phyloP scores from a whole-genome alignment of 768 basidiomycete species.

The Suillus decipiens region DNA sequence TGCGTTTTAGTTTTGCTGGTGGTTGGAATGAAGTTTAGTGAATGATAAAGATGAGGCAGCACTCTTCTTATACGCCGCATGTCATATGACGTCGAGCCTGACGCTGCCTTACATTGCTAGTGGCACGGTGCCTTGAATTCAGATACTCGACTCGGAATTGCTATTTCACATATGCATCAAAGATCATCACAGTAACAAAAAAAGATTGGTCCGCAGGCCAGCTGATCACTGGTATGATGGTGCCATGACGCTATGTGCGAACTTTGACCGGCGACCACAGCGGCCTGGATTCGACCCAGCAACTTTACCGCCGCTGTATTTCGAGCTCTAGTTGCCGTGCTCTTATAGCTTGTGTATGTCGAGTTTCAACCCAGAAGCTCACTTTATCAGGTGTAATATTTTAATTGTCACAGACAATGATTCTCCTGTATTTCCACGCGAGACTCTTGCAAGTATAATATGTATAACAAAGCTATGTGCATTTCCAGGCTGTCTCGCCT shows the following conservation, averaged over 20 bases:
- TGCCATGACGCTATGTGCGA: neutral
- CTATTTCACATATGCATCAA: too few species aligned
- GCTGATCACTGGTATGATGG: too few species aligned
- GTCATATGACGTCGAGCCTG: neutral
- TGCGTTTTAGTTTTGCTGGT: too few species aligned
- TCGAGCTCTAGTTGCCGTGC: neutral
- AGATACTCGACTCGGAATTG: too few species aligned
- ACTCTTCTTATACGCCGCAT: neutral
- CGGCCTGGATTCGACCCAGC: neutral
- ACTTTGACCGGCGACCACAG: neutral
- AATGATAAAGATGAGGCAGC: too few species aligned
- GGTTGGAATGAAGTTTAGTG: neutral
- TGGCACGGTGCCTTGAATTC: too few species aligned
- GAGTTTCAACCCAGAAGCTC: too few species aligned
- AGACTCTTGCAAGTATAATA: neutral
- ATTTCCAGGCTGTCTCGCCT: constrained; percentile 1
- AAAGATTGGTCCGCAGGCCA: too few species aligned
- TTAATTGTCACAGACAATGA: neutral
- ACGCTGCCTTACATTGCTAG: neutral
- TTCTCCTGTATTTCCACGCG: neutral
- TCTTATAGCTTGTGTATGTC: neutral
- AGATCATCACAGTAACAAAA: too few species aligned
- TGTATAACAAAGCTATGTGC: neutral
- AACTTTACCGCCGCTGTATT: neutral
- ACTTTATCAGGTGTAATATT: neutral